A percentile compares a stretch with the other conserved stretches of the same genome.
phyloP scores from a whole-genome alignment of 2,329 filamentous ascomycete species.

The Penicillium crustosum region DNA sequence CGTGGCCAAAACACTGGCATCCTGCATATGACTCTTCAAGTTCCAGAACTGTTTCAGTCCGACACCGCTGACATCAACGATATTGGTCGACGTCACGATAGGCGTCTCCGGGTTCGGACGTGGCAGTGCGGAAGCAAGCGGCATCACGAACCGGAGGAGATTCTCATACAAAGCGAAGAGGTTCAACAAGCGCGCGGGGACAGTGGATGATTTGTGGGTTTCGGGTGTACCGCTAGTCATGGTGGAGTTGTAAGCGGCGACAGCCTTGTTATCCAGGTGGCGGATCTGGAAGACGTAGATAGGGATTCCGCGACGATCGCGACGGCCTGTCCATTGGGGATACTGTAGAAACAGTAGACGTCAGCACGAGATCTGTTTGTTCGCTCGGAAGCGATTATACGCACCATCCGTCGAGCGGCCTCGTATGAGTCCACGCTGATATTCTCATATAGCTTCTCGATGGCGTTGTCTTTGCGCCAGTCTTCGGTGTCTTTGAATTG shows the following conservation, averaged over 20 bases:
- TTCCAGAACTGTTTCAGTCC: conserved; percentile 96
- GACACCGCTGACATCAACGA: conserved; percentile 87
- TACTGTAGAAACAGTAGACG: conserved; percentile 58
- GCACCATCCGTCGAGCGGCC: conserved; percentile 68
- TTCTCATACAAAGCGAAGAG: conserved; percentile 94
- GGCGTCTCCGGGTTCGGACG: conserved; percentile 75
- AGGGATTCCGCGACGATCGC: conserved; percentile 87
- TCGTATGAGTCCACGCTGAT: conserved; percentile 86
- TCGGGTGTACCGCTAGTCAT: conserved; percentile 49
- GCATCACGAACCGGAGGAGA: conserved; percentile 81
- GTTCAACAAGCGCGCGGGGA: conserved; percentile 72
- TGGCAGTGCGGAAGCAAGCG: conserved; percentile 76
- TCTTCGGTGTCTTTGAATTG: conserved; percentile 89
- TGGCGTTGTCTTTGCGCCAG: conserved; percentile 77
- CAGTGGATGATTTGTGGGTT: conserved; percentile 58
- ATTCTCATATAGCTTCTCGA: conserved; percentile 77
- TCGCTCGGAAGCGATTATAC: conserved; percentile 21
- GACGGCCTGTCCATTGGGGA: conserved; percentile 89
- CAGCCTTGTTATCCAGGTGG: conserved; percentile 77
- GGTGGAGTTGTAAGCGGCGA: conserved; percentile 68
- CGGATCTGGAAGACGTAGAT: conserved; percentile 88
- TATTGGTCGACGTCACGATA: conserved; percentile 89
- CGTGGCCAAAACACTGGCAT: conserved; percentile 81
- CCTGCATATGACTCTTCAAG: conserved; percentile 89
- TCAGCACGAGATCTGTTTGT: not conserved